These are phyloP conservation scores for Zanthoxylum bungeanum DNA, from an alignment of 345 rosid species.

Conservation along the genomic window DNA sequence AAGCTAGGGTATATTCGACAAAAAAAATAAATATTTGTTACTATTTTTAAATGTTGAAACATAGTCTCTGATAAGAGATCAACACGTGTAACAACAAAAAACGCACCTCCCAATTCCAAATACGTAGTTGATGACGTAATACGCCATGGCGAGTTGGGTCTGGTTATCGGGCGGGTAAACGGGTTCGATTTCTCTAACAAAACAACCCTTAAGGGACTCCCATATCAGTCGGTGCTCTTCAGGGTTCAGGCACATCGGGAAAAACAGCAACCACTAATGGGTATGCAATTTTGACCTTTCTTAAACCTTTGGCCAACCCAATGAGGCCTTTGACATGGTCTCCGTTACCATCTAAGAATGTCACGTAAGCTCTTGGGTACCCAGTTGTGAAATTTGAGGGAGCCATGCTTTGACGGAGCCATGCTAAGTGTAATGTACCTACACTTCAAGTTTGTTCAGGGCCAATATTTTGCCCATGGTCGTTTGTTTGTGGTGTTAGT, in stretches of 20 bases:
- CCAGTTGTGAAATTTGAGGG: too few relatives aligned
- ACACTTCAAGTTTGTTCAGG: too few relatives aligned
- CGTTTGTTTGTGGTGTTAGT: too few relatives aligned
- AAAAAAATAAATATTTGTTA: too few relatives aligned
- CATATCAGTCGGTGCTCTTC: slow-evolving; percentile 71
- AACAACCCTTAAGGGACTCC: slow-evolving; percentile 65
- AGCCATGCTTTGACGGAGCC: too few relatives aligned
- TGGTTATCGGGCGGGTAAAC: slow-evolving; percentile 81
- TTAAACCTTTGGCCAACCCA: slow-evolving; percentile 73
- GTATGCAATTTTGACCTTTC: slow-evolving; percentile 60
- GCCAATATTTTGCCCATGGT: too few relatives aligned
- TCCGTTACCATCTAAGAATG: slow-evolving; percentile 77
- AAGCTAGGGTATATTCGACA: too few relatives aligned
- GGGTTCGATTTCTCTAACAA: slow-evolving; percentile 79
- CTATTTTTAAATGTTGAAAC: too few relatives aligned
- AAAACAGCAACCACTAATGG: slow-evolving; percentile 77
- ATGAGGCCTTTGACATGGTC: slow-evolving; percentile 85
- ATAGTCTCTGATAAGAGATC: too few relatives aligned
- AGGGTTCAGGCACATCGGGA: slow-evolving; percentile 82
- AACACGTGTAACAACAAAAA: too few relatives aligned
- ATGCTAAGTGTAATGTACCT: too few relatives aligned
- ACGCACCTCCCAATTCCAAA: slow-evolving; percentile 99
- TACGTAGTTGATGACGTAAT: slow-evolving; percentile 90
- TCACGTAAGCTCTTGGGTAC: slow-evolving; percentile 60
- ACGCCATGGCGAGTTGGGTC: slow-evolving; percentile 82